Evolutionary conservation across 2,329 filamentous ascomycete genomes (phyloP), one percentile per base, ranked within the genome.

Genomic region (Trichoderma brevicompactum): DNA sequence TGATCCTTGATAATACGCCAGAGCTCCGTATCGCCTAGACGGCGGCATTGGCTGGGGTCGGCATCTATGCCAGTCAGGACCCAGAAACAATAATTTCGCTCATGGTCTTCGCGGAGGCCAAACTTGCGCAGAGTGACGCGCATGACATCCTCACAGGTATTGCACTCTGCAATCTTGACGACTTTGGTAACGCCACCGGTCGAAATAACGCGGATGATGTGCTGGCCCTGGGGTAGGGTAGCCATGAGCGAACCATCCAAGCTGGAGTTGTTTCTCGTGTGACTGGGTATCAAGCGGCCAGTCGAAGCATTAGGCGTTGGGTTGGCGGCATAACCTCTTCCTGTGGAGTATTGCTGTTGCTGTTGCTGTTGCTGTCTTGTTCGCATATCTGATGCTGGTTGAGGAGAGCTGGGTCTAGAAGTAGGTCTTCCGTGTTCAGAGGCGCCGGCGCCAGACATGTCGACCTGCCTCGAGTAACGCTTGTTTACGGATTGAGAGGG

Each of bases 21-120:
- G 10, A 99, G 81, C 75, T 99, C 95, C 5, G 88, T 89, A 73
- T 99, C 95, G 40, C 89, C 89, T 44, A 98, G 83, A 56, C 92
- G 88, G 67, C 93, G 89, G 75, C 92, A 96, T 73, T 93, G 88
- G 56, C 85, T 86, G 36, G 92, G 90, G 70, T 95, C 90, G 1
- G 94, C 89, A 54, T 97, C 92, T 44, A 92, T 82, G 58, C 94
- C 94, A 70, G 92, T 89, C 66, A 98, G 83, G 1, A 97, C 90
- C 82, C 95, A 98, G 80, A 99, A 98, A 80, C 94, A 97, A 79
- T 97, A 98, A 74, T 96, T 97, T 72, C 93, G 88, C 75, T 95
- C 91, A 73, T 97, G 93, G 68, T 94, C 92, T 74, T 97, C 93
- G 23, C 93, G 91, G 36, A 97, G 84, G 46, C 89, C 88, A 69